Percentiles rank a stretch among this genome's conserved stretches.
phyloP scores from a whole-genome alignment of 2,329 filamentous ascomycete species.

The Venturia asperata region DNA sequence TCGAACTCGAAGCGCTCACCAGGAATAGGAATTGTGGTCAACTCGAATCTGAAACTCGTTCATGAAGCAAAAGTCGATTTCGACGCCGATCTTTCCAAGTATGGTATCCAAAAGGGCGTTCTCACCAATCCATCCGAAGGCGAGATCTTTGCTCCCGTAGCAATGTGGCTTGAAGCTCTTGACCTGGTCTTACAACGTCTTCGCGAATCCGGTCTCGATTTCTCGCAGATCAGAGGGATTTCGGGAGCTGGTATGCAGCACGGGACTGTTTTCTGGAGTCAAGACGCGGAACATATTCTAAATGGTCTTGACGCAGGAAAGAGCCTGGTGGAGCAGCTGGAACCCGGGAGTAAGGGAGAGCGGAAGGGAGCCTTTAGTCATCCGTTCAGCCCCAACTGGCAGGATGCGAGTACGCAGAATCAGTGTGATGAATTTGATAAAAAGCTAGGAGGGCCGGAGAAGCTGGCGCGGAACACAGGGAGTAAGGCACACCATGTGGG shows the following conservation, averaged over 20 bases:
- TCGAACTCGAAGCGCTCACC: slow-evolving; percentile 9
- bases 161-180: slow-evolving; percentile 88
- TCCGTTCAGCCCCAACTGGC: slow-evolving; percentile 91
- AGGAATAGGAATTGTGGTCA: slow-evolving; percentile 66
- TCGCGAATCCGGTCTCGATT: slow-evolving; percentile 61
- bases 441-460: slow-evolving; percentile 56
- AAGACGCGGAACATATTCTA: slow-evolving; percentile 59
- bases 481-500: slow-evolving; percentile 87
- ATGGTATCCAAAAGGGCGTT: slow-evolving; percentile 79
- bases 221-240: slow-evolving; percentile 69
- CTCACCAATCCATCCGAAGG: slow-evolving; percentile 71
- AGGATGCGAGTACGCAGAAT: slow-evolving; percentile 87
- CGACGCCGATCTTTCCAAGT: slow-evolving; percentile 68
- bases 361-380: slow-evolving; percentile 63
- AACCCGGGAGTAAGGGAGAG: slow-evolving; percentile 32
- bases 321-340: slow-evolving; percentile 65
- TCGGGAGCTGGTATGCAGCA: slow-evolving; percentile 96
- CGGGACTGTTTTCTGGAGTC: slow-evolving; percentile 90
- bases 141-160: slow-evolving; percentile 88
- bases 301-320: slow-evolving; percentile 51
- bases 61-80: slow-evolving; percentile 92
- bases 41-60: slow-evolving; percentile 70
- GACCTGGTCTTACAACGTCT: slow-evolving; percentile 76
- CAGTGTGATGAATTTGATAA: slow-evolving; percentile 87
- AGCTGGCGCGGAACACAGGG: slow-evolving; percentile 72